A percentile compares a stretch with the other conserved stretches of the same genome.
phyloP scores from a whole-genome alignment of 1,284 basidiomycete species.

The Papiliotrema terrestris region DNA sequence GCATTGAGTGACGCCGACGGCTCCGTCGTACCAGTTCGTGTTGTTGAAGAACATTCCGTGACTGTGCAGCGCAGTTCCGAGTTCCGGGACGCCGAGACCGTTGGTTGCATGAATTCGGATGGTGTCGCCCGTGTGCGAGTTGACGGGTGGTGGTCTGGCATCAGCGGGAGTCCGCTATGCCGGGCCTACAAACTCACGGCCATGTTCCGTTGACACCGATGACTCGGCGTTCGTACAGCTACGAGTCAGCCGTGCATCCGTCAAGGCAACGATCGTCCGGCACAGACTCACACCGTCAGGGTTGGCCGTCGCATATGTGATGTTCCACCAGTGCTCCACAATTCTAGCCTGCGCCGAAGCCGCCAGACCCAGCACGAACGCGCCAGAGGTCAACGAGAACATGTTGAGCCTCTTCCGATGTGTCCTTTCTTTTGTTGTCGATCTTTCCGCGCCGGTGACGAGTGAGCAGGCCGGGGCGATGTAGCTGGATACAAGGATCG shows the following conservation, averaged over 20 bases:
- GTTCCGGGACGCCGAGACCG: constrained; percentile 60
- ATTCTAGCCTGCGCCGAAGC: not conserved
- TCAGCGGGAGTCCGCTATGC: not conserved
- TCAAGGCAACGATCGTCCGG: not conserved
- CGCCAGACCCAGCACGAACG: not conserved
- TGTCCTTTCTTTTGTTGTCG: too few relatives aligned
- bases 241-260: not conserved
- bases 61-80: constrained; percentile 60
- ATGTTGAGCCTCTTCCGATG: too few relatives aligned
- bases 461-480: too few relatives aligned
- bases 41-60: constrained; percentile 93
- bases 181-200: constrained; percentile 65
- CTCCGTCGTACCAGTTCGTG: constrained; percentile 83
- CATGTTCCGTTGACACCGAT: constrained; percentile 86
- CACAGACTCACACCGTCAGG: constrained; percentile 46
- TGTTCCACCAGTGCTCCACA: constrained; percentile 50
- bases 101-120: constrained; percentile 70
- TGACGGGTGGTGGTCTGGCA: constrained; percentile 69
- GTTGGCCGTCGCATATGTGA: constrained; percentile 47
- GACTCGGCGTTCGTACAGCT: constrained; percentile 59
- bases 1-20: constrained; percentile 76
- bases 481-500: too few relatives aligned
- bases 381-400: not conserved
- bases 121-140: constrained; percentile 67
- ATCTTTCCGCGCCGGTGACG: too few relatives aligned